phyloP scores from a whole-genome alignment of 2,329 filamentous ascomycete species.

The Diplodia mutila region DNA sequence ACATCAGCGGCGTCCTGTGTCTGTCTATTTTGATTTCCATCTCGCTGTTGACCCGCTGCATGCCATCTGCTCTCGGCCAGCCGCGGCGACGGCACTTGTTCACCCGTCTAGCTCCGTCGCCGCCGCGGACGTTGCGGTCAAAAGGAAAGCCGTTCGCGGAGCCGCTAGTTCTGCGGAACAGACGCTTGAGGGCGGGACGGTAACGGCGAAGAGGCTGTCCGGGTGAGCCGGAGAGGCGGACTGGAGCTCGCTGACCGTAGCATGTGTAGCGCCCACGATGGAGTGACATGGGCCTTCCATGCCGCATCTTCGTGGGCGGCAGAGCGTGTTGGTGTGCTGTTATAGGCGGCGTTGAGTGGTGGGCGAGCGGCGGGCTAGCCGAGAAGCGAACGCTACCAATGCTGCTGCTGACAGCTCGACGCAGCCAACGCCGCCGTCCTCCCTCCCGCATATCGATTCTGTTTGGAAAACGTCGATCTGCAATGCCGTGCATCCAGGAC shows the following conservation, averaged over 20 bases:
- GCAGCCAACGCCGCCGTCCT: not conserved
- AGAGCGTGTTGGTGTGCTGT: not conserved
- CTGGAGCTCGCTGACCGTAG: not conserved
- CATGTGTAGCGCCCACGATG: not conserved
- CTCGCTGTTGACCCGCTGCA: not conserved
- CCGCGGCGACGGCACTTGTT: not conserved
- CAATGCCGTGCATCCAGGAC: not conserved
- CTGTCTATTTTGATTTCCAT: not conserved
- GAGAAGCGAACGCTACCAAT: too few species aligned
- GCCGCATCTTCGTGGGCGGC: not conserved
- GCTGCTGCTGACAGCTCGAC: not conserved
- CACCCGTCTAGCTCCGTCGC: not conserved
- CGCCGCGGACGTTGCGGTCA: not conserved
- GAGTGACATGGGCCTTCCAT: not conserved
- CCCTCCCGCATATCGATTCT: not conserved
- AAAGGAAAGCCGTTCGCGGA: not conserved
- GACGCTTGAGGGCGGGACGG: not conserved
- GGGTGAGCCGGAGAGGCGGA: not conserved
- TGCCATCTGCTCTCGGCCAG: not conserved
- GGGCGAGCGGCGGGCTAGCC: not conserved
- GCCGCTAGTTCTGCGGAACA: not conserved
- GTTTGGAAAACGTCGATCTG: not conserved
- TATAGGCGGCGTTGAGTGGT: not conserved
- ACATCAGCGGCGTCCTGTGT: not conserved
- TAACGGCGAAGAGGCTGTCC: not conserved